Base-by-base conservation (phyloP, 1,139 yeast species). In the Debaryomycetaceae sp. region DNA sequence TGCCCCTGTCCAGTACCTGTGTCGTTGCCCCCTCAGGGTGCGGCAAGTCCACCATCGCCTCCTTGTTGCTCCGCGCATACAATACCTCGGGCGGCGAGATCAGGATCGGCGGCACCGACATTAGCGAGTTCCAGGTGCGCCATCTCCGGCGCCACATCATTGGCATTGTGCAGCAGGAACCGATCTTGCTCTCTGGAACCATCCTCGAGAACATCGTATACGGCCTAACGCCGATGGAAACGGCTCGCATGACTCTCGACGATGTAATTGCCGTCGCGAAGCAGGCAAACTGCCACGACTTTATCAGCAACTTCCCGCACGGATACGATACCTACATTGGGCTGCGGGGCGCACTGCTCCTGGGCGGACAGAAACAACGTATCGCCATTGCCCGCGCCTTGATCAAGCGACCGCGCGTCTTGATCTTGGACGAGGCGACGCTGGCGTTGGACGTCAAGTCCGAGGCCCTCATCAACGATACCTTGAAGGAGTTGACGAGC, bases 1-100 rank as follows among this genome's bases (percentile, higher is more conserved):
- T 63, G 11, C 71, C 81, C 4, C 86, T 90, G 12, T 77, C 85
- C 31, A 82, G 85, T 34, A 76, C 90, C 5, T 90, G 95, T 45
- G 68, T 86, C 31, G 95, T 85, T 12, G 96, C 96, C 1, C 82
- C 90, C 12, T 81, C 94, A 13, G 96, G 96, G 1, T 77, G 92
- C 33, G 96, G 96, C 13, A 86, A 86, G 47, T 80, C 93, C 4
- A 86, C 96, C 0, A 68, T 86, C 22, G 78, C 87, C 1, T 73
- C 85, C 5, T 55, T 86, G 28, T 53, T 86, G 15, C 62, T 85
- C 37, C 65, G 95, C 30, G 74, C 82, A 33, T 83, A 85, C 49
- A 65, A 71, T 32, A 49, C 66, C 2, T 55, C 57, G 30, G 34
- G 50, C 5, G 95, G 96, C 14, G 50, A 58, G 13, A 73, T 86